phyloP scores from a whole-genome alignment of 2,329 filamentous ascomycete species.

The Berkeleyomyces basicola region DNA sequence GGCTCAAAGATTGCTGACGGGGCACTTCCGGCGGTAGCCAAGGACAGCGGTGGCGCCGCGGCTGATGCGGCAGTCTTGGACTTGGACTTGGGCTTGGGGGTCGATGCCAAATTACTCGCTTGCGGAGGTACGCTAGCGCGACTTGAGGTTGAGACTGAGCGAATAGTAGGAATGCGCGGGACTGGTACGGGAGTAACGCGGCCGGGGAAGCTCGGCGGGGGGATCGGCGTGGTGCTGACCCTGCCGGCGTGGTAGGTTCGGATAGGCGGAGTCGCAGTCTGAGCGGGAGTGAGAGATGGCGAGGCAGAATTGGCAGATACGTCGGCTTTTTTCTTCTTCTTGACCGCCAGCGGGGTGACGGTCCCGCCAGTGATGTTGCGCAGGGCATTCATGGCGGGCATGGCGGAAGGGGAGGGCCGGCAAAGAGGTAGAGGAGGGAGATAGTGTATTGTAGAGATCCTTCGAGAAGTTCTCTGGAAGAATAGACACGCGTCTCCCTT shows the following conservation, averaged over 20 bases:
- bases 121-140: background rate
- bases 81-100: background rate
- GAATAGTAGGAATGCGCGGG: background rate
- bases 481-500: no score
- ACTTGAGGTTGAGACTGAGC: background rate
- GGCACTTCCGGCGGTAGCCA: background rate
- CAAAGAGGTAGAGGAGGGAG: no score
- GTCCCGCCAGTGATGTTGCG: slow-evolving; percentile 3
- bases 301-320: background rate
- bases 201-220: background rate
- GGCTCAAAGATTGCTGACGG: background rate
- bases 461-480: no score
- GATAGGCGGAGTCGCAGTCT: slow-evolving; percentile 8
- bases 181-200: slow-evolving; percentile 1
- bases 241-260: slow-evolving; percentile 7
- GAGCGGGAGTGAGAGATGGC: background rate
- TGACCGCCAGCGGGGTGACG: slow-evolving; percentile 6
- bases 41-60: background rate
- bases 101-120: background rate
- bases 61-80: background rate
- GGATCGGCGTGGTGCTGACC: slow-evolving; percentile 12
- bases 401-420: background rate
- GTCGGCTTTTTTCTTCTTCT: slow-evolving; percentile 8
- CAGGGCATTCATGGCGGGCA: background rate
- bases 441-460: no score